Evolutionary conservation across 75 land plant species (phyloP).

Genomic region (Pinus tabuliformis): DNA sequence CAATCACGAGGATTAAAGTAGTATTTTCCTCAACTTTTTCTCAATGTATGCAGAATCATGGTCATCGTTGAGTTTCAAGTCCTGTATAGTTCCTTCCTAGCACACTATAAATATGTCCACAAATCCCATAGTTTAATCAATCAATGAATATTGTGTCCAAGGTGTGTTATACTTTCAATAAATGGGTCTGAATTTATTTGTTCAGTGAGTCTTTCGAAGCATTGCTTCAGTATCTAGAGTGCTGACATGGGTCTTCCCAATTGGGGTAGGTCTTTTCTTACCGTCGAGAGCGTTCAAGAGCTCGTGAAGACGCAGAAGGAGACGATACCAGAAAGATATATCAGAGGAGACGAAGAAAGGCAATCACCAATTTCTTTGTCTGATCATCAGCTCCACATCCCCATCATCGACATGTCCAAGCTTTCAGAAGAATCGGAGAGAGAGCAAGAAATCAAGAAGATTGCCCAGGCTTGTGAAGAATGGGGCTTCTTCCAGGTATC

Average conservation of each 20-base stretch:
- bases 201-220: too few species aligned
- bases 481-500: conserved; percentile 59
- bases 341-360: neutral
- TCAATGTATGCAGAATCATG: too few species aligned
- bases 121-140: too few species aligned
- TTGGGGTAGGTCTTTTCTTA: neutral
- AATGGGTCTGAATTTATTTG: too few species aligned
- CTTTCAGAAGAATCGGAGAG: neutral
- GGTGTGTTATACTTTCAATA: too few species aligned
- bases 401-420: neutral
- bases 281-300: neutral
- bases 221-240: neutral
- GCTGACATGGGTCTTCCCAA: neutral
- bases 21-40: too few species aligned
- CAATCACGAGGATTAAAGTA: too few species aligned
- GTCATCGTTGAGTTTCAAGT: too few species aligned
- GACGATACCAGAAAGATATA: conserved; percentile 3
- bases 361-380: neutral
- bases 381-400: neutral
- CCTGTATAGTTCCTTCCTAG: too few species aligned
- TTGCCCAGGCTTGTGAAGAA: conserved; percentile 37
- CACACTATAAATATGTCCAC: too few species aligned
- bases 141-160: too few species aligned
- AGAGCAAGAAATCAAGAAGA: conserved; percentile 8
- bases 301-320: neutral